phyloP scores from a whole-genome alignment of 1,284 basidiomycete species.

The Lignosus rhinocerotis region DNA sequence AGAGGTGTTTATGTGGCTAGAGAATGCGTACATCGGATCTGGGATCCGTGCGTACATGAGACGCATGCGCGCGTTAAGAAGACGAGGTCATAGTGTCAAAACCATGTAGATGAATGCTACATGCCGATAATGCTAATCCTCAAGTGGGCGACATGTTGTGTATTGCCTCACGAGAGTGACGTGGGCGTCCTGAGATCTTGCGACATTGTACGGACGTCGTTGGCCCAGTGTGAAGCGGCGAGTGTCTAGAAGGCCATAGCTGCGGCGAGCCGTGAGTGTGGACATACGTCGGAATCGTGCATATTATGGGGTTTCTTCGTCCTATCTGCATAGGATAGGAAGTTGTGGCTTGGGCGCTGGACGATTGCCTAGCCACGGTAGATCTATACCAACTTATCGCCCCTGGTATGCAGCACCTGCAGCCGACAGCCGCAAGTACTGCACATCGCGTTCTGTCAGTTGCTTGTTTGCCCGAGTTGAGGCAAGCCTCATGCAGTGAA shows the following conservation, averaged over 20 bases:
- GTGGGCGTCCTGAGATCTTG: too few relatives aligned
- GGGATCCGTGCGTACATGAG: not conserved
- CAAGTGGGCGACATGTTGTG: not conserved
- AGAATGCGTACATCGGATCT: not conserved
- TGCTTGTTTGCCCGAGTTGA: not conserved
- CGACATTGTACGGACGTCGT: too few relatives aligned
- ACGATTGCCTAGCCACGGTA: not conserved
- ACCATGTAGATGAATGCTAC: not conserved
- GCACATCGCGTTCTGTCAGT: slow-evolving; percentile 1
- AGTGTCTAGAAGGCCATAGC: slow-evolving; percentile 3
- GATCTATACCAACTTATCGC: slow-evolving; percentile 19
- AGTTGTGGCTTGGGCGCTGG: not conserved
- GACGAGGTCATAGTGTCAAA: not conserved
- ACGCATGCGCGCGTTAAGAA: not conserved
- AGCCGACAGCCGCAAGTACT: slow-evolving; percentile 11
- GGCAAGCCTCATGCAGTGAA: not conserved
- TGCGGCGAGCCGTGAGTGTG: not conserved
- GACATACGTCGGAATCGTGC: slow-evolving; percentile 23
- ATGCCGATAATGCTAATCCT: not conserved
- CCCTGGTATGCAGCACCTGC: slow-evolving; percentile 10
- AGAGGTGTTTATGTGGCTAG: slow-evolving; percentile 17
- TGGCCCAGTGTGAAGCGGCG: not conserved
- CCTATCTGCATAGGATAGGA: slow-evolving; percentile 2
- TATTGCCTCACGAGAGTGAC: too few relatives aligned
- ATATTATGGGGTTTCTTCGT: slow-evolving; percentile 16